Conservation (phyloP, 768 basidiomycete genomes). For the Clitopilus hobsonii region DNA sequence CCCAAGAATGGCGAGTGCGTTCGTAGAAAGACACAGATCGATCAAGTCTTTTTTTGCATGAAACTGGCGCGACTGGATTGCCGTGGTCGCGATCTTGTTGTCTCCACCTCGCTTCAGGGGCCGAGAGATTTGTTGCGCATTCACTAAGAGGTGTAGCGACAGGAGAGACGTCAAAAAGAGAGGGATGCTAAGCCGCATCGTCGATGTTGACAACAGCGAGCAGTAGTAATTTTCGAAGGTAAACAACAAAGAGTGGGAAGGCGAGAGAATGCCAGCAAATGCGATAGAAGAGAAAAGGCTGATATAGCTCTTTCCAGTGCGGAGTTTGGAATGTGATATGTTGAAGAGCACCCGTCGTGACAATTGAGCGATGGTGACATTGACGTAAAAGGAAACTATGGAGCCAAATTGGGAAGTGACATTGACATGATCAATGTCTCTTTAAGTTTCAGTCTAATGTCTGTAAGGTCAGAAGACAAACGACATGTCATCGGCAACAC, state of each 20-base stretch:
- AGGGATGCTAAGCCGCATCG: background rate
- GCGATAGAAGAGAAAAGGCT: background rate
- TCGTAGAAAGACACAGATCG: background rate
- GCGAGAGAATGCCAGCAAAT: no score
- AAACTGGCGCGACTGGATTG: background rate
- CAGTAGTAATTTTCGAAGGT: background rate
- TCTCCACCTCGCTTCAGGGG: background rate
- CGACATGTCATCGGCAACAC: no score
- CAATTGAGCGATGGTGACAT: background rate
- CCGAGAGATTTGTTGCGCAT: background rate
- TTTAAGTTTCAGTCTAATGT: no score
- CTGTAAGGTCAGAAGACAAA: no score
- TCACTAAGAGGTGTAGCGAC: background rate
- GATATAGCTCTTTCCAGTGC: background rate
- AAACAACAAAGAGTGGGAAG: background rate
- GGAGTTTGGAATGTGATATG: background rate
- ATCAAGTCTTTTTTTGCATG: background rate
- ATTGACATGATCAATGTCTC: background rate
- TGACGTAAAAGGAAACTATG: background rate
- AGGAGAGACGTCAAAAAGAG: slow-evolving; percentile 1
- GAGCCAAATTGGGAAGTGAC: background rate
- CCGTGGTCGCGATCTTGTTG: background rate
- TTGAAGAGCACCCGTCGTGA: background rate
- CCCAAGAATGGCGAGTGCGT: background rate
- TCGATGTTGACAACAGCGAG: background rate